Conservation (phyloP, 139 green algal species). For the Chara braunii region DNA sequence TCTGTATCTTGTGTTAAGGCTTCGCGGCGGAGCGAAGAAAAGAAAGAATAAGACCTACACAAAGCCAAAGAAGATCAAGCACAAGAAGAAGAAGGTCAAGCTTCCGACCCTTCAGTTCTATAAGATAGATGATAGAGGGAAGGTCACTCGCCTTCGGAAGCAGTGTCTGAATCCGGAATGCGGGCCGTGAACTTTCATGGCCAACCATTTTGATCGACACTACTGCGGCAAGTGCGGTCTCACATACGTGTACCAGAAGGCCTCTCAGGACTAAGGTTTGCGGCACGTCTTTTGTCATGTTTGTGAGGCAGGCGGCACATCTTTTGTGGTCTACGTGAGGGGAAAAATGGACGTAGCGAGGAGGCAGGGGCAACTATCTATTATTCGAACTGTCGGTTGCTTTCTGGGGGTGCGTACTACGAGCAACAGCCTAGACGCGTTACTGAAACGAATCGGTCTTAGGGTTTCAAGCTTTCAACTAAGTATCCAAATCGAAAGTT, state of each 20-base stretch:
- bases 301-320: too few relatives aligned
- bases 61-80: slow-evolving; percentile 99
- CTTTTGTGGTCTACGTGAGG: too few relatives aligned
- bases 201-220: slow-evolving; percentile 91
- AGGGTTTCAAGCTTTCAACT: too few relatives aligned
- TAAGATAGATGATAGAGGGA: slow-evolving; percentile 92
- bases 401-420: too few relatives aligned
- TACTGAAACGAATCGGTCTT: too few relatives aligned
- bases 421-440: too few relatives aligned
- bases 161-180: slow-evolving; percentile 78
- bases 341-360: too few relatives aligned
- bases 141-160: slow-evolving; percentile 93
- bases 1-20: slow-evolving; percentile 49
- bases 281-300: too few relatives aligned
- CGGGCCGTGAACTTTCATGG: slow-evolving; percentile 96
- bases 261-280: too few relatives aligned
- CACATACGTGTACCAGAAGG: slow-evolving; percentile 68
- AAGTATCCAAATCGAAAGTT: too few relatives aligned
- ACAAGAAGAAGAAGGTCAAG: slow-evolving; percentile 99
- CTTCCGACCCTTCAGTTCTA: slow-evolving; percentile 75
- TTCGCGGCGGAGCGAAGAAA: slow-evolving; percentile 93
- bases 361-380: too few relatives aligned
- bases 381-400: too few relatives aligned
- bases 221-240: slow-evolving; percentile 93
- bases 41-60: slow-evolving; percentile 99